These are phyloP conservation scores for Myrica gale DNA, from an alignment of 306 rosid genomes.

Conservation along the genomic window DNA sequence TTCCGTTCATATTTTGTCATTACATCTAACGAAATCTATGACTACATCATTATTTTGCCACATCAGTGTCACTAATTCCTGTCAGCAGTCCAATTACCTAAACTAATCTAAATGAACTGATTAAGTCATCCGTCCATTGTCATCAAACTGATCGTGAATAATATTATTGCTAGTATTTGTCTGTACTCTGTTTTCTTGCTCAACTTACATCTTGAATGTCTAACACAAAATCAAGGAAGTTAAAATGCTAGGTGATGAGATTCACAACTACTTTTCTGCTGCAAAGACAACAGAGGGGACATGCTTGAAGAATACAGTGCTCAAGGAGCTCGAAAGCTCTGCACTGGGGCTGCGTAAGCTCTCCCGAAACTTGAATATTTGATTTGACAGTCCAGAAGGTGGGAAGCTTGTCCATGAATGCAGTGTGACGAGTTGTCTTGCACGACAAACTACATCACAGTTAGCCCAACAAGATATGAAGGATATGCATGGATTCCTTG, in stretches of 20 bases:
- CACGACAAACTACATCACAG: slow-evolving; percentile 47
- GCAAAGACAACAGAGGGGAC: background rate
- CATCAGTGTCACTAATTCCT: no score
- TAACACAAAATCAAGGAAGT: background rate
- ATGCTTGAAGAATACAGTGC: slow-evolving; percentile 8
- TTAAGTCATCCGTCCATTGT: no score
- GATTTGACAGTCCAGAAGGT: slow-evolving; percentile 93
- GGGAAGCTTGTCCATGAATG: slow-evolving; percentile 84
- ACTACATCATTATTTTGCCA: no score
- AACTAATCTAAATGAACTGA: no score
- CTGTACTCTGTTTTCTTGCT: no score
- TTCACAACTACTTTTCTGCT: background rate
- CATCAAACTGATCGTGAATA: no score
- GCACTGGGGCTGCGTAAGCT: slow-evolving; percentile 44
- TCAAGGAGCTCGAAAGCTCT: slow-evolving; percentile 18
- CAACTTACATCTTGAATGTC: no score
- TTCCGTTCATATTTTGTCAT: no score
- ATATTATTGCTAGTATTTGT: no score
- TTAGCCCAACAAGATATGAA: slow-evolving; percentile 40
- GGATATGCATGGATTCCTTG: slow-evolving; percentile 7
- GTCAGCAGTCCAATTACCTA: no score
- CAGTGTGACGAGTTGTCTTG: slow-evolving; percentile 93
- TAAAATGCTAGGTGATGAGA: background rate
- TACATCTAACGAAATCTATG: no score
- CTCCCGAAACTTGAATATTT: slow-evolving; percentile 78